Evolutionary conservation across 202 grass and related monocot species (phyloP).

Genomic region (Cymbopogon flexuosus): DNA sequence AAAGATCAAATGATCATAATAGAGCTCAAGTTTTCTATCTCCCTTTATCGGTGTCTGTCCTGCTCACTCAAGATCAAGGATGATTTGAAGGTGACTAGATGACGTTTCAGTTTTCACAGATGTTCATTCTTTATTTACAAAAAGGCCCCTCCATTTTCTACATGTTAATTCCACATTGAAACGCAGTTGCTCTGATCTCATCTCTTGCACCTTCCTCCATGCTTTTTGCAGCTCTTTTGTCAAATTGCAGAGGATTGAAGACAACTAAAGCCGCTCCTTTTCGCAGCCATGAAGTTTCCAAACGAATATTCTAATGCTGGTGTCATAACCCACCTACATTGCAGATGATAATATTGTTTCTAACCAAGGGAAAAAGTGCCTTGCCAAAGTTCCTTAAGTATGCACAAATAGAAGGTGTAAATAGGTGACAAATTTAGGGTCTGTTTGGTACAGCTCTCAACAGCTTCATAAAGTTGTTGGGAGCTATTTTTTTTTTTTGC

Average conservation of each 20-base stretch:
- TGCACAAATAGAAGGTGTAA: background rate
- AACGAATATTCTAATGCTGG: background rate
- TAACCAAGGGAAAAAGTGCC: background rate
- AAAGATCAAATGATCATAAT: background rate
- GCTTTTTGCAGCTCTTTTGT: background rate
- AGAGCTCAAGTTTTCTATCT: background rate
- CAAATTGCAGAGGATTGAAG: background rate
- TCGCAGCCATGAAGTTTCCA: background rate
- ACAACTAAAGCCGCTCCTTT: background rate
- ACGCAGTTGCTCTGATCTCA: background rate
- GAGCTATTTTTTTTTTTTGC: no score
- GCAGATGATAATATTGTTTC: background rate
- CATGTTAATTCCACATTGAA: background rate
- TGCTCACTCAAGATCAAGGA: background rate
- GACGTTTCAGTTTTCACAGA: background rate
- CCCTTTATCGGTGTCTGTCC: background rate
- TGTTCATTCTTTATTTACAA: background rate
- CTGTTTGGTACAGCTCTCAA: no score
- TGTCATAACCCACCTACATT: background rate
- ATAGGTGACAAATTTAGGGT: background rate
- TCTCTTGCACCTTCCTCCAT: background rate
- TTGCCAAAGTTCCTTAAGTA: background rate
- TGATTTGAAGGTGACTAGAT: conserved; percentile 14
- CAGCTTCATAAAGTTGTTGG: no score
- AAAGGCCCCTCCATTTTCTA: background rate